These are phyloP conservation scores for Microbotryum silenes-acaulis DNA, from an alignment of 1,284 basidiomycete species.

Conservation along the genomic window DNA sequence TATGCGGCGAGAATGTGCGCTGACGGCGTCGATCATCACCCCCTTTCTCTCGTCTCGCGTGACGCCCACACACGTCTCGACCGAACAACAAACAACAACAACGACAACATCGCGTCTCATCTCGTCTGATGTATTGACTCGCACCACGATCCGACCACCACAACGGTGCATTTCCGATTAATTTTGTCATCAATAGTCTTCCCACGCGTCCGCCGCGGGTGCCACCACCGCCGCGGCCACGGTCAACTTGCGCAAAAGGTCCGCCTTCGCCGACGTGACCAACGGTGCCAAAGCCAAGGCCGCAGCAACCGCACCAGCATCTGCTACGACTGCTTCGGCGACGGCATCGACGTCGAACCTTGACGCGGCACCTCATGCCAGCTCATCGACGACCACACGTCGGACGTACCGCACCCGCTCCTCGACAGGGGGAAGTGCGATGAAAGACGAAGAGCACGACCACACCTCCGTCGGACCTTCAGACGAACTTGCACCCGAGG, in stretches of 20 bases:
- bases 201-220: not conserved
- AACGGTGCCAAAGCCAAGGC: constrained; percentile 22
- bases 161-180: not conserved
- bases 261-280: constrained; percentile 29
- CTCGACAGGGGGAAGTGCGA: constrained; percentile 26
- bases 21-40: not conserved
- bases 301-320: not conserved
- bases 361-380: too few relatives aligned
- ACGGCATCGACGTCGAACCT: too few relatives aligned
- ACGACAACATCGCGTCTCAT: not conserved
- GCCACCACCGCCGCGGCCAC: constrained; percentile 2
- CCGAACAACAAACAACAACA: not conserved
- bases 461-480: not conserved
- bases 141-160: not conserved
- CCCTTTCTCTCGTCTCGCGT: not conserved
- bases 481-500: not conserved
- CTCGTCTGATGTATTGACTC: not conserved
- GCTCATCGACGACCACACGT: constrained; percentile 8
- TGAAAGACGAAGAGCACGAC: constrained; percentile 8
- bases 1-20: not conserved
- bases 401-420: constrained; percentile 25
- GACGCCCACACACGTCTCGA: not conserved
- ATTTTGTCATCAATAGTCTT: not conserved
- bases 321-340: too few relatives aligned
- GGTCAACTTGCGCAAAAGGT: constrained; percentile 17